phyloP scores from a whole-genome alignment of 2,329 filamentous ascomycete species.

The Pseudopithomyces chartarum region DNA sequence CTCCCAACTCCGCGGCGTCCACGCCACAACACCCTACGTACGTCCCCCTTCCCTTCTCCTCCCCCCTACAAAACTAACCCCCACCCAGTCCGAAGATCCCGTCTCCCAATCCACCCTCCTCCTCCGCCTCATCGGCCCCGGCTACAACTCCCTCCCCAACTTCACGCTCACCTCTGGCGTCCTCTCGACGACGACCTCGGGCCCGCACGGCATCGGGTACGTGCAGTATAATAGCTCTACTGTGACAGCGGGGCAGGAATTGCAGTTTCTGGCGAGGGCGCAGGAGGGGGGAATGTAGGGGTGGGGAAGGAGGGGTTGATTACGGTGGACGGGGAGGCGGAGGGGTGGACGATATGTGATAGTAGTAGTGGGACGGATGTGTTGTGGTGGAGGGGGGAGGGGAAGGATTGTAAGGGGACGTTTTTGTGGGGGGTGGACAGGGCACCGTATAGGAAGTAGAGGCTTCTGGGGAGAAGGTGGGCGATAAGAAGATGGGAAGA shows the following conservation, averaged over 20 bases:
- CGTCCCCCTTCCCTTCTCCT: not conserved
- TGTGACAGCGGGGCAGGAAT: slow-evolving; percentile 28
- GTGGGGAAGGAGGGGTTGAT: slow-evolving; percentile 45
- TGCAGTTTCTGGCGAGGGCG: slow-evolving; percentile 39
- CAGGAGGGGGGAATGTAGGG: slow-evolving; percentile 41
- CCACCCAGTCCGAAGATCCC: slow-evolving; percentile 32
- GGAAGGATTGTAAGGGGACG: slow-evolving; percentile 37
- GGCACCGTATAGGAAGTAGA: slow-evolving; percentile 40
- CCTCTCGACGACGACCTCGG: slow-evolving; percentile 35
- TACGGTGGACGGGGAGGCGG: slow-evolving; percentile 40
- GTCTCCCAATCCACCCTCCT: slow-evolving; percentile 40
- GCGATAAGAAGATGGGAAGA: not conserved
- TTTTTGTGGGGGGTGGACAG: slow-evolving; percentile 47
- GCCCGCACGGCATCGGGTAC: slow-evolving; percentile 30
- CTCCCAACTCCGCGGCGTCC: slow-evolving; percentile 40
- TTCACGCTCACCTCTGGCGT: slow-evolving; percentile 45
- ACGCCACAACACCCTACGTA: slow-evolving; percentile 46
- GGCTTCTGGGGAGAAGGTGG: not conserved
- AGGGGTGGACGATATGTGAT: slow-evolving; percentile 48
- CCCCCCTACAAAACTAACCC: not conserved
- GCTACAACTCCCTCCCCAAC: slow-evolving; percentile 45
- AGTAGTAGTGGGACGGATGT: slow-evolving; percentile 37
- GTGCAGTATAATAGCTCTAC: slow-evolving; percentile 41
- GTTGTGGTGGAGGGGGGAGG: slow-evolving; percentile 46
- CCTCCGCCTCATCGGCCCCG: slow-evolving; percentile 45